A percentile compares a stretch with the other conserved stretches of the same genome.
Evolutionary conservation across 495 filamentous ascomycete species (phyloP).

Genomic region (Darksidea phi): DNA sequence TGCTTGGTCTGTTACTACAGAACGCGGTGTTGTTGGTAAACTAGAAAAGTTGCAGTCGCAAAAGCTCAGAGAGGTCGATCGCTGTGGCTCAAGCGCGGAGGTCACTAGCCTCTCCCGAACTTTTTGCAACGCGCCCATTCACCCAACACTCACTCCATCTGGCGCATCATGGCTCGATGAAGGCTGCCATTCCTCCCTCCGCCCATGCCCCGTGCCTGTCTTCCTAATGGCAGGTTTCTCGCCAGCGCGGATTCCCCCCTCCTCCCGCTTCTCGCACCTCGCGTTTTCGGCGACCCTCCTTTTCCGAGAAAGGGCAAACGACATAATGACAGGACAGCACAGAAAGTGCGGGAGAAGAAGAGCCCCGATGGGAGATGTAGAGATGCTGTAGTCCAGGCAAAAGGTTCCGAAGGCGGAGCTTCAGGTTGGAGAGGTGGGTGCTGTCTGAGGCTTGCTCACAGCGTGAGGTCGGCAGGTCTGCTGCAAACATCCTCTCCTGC

Average conservation of each 20-base stretch:
- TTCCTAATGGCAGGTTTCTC: conserved; percentile 30
- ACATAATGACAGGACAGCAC: conserved; percentile 5
- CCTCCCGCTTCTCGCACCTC: conserved; percentile 39
- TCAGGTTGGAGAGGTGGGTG: not conserved
- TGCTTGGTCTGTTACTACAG: too few species aligned
- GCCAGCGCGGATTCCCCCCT: conserved; percentile 30
- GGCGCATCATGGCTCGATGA: conserved; percentile 34
- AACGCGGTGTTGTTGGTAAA: not conserved
- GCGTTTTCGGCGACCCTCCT: conserved; percentile 26
- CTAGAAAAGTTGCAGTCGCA: not conserved
- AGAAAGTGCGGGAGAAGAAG: conserved; percentile 1
- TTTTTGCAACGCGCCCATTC: conserved; percentile 3
- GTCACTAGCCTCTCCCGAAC: conserved; percentile 1
- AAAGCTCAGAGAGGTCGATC: not conserved
- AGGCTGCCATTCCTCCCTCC: not conserved
- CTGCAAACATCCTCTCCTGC: not conserved
- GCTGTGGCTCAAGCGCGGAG: not conserved
- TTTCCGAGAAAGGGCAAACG: conserved; percentile 6
- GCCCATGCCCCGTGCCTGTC: conserved; percentile 28
- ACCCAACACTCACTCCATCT: not conserved
- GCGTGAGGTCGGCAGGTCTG: not conserved
- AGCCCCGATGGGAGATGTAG: not conserved
- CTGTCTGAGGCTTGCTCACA: not conserved
- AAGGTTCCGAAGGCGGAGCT: not conserved
- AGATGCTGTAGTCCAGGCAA: not conserved